Evolutionary conservation across 208 protist genomes (phyloP).

Genomic region (Leishmania guyanensis): DNA sequence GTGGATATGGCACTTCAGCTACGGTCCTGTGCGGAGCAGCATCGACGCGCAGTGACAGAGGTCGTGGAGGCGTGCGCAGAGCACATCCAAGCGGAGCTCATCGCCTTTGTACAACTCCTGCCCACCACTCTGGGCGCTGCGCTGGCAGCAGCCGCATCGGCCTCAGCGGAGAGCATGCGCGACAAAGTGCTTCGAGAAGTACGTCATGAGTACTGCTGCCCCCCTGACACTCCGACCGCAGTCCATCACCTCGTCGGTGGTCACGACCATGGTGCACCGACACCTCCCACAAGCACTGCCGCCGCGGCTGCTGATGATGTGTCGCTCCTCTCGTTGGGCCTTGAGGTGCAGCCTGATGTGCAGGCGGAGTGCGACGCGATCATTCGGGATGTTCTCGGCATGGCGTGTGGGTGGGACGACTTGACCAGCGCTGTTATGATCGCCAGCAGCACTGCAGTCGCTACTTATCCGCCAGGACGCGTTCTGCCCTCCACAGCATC

Average conservation of each 20-base stretch:
- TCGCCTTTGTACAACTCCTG: slow-evolving; percentile 11
- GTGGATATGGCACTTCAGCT: background rate
- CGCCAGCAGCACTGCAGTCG: background rate
- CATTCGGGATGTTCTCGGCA: slow-evolving; percentile 41
- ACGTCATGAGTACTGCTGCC: background rate
- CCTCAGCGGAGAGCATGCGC: slow-evolving; percentile 5
- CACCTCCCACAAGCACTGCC: background rate
- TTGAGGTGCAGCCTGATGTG: slow-evolving; percentile 19
- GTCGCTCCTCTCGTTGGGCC: background rate
- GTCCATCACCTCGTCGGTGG: background rate
- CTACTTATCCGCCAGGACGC: background rate
- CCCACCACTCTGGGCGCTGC: slow-evolving; percentile 9
- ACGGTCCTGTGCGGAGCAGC: background rate
- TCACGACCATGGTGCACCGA: background rate
- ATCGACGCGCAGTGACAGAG: slow-evolving; percentile 11
- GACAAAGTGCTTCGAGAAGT: slow-evolving; percentile 12
- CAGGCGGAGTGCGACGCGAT: slow-evolving; percentile 62
- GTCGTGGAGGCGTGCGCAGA: slow-evolving; percentile 6
- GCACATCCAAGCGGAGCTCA: slow-evolving; percentile 16
- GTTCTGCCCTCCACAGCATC: background rate
- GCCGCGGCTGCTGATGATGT: background rate
- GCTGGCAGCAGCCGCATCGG: background rate
- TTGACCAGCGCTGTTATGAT: slow-evolving; percentile 15
- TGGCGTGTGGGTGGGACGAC: slow-evolving; percentile 52
- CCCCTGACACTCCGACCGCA: background rate